Percentiles rank a stretch among this genome's conserved stretches.
These are phyloP conservation scores for Golubevia sp. DNA, from an alignment of 1,284 basidiomycete species.

Conservation along the genomic window DNA sequence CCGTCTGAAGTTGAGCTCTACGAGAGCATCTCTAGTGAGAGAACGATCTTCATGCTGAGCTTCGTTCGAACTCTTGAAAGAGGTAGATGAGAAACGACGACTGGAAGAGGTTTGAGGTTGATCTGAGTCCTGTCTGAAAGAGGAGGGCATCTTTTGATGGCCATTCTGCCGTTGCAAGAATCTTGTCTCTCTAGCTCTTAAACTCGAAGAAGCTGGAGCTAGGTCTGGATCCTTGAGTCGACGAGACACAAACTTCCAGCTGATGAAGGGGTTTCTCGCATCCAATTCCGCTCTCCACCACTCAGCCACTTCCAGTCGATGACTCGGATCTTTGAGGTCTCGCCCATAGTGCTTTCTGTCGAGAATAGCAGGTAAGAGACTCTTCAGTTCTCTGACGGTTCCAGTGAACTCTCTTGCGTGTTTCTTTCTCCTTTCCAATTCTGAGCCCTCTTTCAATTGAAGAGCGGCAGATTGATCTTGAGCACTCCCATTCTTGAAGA, in stretches of 20 bases:
- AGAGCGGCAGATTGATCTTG: constrained; percentile 6
- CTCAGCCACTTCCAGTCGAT: constrained; percentile 1
- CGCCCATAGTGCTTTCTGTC: constrained; percentile 18
- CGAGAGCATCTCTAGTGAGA: constrained; percentile 40
- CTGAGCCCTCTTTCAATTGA: constrained; percentile 7
- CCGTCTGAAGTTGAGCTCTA: constrained; percentile 49
- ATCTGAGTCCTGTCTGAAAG: too few species aligned
- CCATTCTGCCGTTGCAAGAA: constrained; percentile 1
- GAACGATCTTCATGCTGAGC: too few species aligned
- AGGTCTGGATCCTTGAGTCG: constrained; percentile 43
- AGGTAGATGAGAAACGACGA: too few species aligned
- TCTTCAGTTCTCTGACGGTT: constrained; percentile 41
- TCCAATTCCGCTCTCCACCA: constrained; percentile 22
- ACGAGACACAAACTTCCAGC: constrained; percentile 39
- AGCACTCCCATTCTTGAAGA: constrained; percentile 21
- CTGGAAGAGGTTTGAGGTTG: too few species aligned
- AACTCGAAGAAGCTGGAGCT: constrained; percentile 24
- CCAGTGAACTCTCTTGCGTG: constrained; percentile 39
- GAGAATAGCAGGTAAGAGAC: constrained; percentile 35
- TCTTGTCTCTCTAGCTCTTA: constrained; percentile 37
- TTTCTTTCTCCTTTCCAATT: constrained; percentile 11
- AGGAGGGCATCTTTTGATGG: background rate
- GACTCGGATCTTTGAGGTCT: background rate
- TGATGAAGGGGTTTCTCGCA: constrained; percentile 51
- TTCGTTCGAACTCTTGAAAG: too few species aligned